Conservation (phyloP, 2,329 filamentous ascomycete species). For the Colletotrichum tropicale region DNA sequence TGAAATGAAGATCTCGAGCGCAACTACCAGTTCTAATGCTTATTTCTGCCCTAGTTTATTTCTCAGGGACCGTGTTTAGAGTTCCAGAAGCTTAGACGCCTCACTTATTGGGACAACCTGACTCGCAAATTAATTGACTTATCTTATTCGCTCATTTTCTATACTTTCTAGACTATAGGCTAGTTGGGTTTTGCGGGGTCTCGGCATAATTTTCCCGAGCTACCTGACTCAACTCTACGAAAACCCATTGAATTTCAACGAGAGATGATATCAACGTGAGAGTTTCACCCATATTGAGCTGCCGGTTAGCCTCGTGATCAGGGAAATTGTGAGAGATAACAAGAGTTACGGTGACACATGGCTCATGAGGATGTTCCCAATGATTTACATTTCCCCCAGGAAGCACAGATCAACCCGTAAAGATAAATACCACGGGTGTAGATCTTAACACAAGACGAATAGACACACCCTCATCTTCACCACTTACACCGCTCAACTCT, state of each 20-base stretch:
- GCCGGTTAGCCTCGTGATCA: not conserved
- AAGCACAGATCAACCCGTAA: not conserved
- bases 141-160: not conserved
- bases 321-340: not conserved
- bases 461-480: not conserved
- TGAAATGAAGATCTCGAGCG: not conserved
- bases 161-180: not conserved
- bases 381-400: not conserved
- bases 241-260: not conserved
- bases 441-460: not conserved
- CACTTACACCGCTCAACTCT: not conserved
- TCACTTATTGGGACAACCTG: not conserved
- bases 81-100: not conserved
- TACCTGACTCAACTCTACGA: not conserved
- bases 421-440: not conserved
- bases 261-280: not conserved
- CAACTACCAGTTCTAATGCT: not conserved
- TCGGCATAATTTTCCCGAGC: not conserved
- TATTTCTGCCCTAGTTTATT: not conserved
- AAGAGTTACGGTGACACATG: not conserved
- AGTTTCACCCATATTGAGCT: not conserved
- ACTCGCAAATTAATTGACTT: not conserved
- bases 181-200: not conserved
- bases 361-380: not conserved
- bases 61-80: not conserved